Percentiles rank a stretch among this genome's conserved stretches.
phyloP scores from a whole-genome alignment of 2,329 filamentous ascomycete genomes.

The Trichoderma sp. region DNA sequence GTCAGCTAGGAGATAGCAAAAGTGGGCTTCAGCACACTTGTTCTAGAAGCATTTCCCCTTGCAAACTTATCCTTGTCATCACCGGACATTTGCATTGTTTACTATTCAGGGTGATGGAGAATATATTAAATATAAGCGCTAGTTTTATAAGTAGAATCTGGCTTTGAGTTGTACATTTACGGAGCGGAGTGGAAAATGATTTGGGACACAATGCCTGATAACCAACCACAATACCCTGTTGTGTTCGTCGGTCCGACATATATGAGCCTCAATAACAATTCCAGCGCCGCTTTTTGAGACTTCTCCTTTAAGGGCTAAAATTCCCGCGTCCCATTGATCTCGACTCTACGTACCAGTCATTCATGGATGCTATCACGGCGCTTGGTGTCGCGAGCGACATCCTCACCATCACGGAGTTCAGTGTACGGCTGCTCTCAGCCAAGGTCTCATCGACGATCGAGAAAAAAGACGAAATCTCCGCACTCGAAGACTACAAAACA shows the following conservation, averaged over 20 bases:
- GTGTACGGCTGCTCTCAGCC: background rate
- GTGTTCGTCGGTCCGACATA: background rate
- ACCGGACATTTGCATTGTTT: no score
- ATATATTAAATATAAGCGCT: background rate
- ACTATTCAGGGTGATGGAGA: no score
- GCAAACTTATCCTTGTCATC: no score
- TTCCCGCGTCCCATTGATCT: background rate
- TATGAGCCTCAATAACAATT: background rate
- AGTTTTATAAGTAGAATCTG: background rate
- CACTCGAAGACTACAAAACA: background rate
- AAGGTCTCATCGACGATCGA: background rate
- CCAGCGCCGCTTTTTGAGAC: background rate
- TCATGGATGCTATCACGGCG: background rate
- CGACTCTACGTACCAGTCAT: background rate
- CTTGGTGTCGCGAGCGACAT: background rate
- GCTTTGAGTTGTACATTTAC: background rate
- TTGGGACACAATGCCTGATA: background rate
- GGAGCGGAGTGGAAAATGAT: background rate
- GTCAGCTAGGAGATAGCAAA: no score
- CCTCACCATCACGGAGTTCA: background rate
- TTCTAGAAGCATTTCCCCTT: no score
- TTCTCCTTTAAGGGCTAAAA: background rate
- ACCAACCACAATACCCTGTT: background rate
- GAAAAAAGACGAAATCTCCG: background rate
- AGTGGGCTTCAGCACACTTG: no score